Percentiles rank a stretch among this genome's conserved stretches.
Conservation (phyloP, 805 yeast genomes). For the Isabelozyma gotoi region DNA sequence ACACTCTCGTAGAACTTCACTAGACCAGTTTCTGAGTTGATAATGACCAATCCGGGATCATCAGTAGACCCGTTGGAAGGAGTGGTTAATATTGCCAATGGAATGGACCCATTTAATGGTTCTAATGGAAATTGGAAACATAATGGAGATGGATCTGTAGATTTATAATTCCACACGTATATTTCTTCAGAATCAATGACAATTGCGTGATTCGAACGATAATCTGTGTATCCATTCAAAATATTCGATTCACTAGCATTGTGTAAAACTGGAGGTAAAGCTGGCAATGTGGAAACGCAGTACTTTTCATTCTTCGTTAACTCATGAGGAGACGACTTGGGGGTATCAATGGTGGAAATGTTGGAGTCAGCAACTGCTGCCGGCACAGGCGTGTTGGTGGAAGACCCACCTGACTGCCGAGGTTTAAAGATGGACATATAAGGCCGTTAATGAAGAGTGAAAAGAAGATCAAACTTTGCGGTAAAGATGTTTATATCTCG, state of each 20-base stretch:
- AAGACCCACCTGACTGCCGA: slow-evolving; percentile 5
- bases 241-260: slow-evolving; percentile 5
- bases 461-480: background rate
- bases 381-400: background rate
- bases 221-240: slow-evolving; percentile 47
- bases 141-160: slow-evolving; percentile 59
- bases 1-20: slow-evolving; percentile 74
- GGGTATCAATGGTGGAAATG: background rate
- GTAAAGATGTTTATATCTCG: background rate
- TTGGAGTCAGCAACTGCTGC: background rate
- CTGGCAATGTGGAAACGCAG: slow-evolving; percentile 55
- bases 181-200: slow-evolving; percentile 50
- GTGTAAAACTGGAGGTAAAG: slow-evolving; percentile 47
- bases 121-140: slow-evolving; percentile 53
- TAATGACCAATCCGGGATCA: slow-evolving; percentile 71
- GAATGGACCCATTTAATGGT: slow-evolving; percentile 25
- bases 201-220: slow-evolving; percentile 48
- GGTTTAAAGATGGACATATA: slow-evolving; percentile 14
- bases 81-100: slow-evolving; percentile 57
- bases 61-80: slow-evolving; percentile 50
- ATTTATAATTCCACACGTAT: slow-evolving; percentile 66
- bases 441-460: background rate
- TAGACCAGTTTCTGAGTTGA: slow-evolving; percentile 58
- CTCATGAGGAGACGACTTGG: slow-evolving; percentile 27
- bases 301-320: slow-evolving; percentile 59